Base-by-base conservation (phyloP, 108 stramenopile species). In the Nitzschia inconspicua region DNA sequence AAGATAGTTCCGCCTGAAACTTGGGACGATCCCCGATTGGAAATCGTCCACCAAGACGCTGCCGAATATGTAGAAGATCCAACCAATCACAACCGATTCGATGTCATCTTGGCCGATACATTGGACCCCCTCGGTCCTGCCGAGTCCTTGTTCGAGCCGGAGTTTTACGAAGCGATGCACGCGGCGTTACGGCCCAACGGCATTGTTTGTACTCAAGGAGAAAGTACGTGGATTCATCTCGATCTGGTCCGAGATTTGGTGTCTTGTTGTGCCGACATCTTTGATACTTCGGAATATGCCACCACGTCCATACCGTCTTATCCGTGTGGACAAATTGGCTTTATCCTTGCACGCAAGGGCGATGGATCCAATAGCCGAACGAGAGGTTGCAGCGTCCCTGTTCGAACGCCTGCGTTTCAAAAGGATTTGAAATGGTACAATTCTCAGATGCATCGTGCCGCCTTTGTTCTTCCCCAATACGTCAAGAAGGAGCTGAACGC, bases 71-170 rank as follows among this genome's bases (percentile, higher is more conserved):
- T 80, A 14, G 57, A 65, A 20, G 52, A 71, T 29, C 51, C 65
- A 40, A 10, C 32, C 10, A 46, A 67, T 19, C 30, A 37, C 22
- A 44, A 58, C 25, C 19, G 29, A 27, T 95, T 81, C 65, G 94
- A 95, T 59, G 71, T 88, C 2, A 92, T 95, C 34, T 72, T 95
- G 34, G 66, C 79, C 11, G 91, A 80, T 60, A 85, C 83, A 9
- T 73, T 73, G 13, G 90, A 94, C 57, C 93, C 89, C 11, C 78
- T 89, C 18, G 91, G 91, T 2, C 93, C 93, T n/a, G 91, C 85
- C 2, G 88, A 88, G 58, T 64, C 78, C 5, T 68, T 94, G 1
- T 96, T 88, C 68, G 55, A 87, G 65, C 83, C 89, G 26, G 54
- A 68, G 8, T 90, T 95, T 59, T 88, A 78, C 69, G 72, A 87